These are phyloP conservation scores for Phoenix dactylifera DNA, from an alignment of 176 grass and related monocot genomes.

Conservation along the genomic window DNA sequence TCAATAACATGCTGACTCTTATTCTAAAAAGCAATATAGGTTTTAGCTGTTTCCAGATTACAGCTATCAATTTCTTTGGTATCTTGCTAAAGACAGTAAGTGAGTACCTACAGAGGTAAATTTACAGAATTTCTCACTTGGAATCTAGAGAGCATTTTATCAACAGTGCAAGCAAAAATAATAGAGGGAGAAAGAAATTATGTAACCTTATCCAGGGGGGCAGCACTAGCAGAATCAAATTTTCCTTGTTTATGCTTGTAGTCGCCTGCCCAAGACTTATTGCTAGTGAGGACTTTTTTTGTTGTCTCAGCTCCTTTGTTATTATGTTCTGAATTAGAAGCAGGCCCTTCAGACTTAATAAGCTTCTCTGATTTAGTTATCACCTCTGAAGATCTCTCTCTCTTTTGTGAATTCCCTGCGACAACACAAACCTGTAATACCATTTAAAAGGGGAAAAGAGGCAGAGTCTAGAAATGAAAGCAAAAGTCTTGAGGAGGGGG, in stretches of 20 bases:
- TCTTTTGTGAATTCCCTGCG: slow-evolving; percentile 29
- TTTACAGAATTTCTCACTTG: no score
- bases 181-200: slow-evolving; percentile 1
- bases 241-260: slow-evolving; percentile 31
- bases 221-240: slow-evolving; percentile 29
- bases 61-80: no score
- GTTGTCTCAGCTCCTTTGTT: slow-evolving; percentile 29
- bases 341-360: slow-evolving; percentile 28
- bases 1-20: not conserved
- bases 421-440: slow-evolving; percentile 1
- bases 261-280: slow-evolving; percentile 28
- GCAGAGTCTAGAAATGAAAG: no score
- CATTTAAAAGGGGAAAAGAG: no score
- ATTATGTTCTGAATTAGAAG: slow-evolving; percentile 17
- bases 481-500: no score
- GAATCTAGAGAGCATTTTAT: no score
- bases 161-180: no score
- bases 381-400: slow-evolving; percentile 28
- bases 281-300: slow-evolving; percentile 25
- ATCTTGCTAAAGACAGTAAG: no score
- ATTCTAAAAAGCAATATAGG: no score
- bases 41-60: no score
- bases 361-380: slow-evolving; percentile 26
- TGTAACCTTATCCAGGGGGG: slow-evolving; percentile 56
- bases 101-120: no score